phyloP scores from a whole-genome alignment of 257 asterid species.

The Knoxia roxburghii region DNA sequence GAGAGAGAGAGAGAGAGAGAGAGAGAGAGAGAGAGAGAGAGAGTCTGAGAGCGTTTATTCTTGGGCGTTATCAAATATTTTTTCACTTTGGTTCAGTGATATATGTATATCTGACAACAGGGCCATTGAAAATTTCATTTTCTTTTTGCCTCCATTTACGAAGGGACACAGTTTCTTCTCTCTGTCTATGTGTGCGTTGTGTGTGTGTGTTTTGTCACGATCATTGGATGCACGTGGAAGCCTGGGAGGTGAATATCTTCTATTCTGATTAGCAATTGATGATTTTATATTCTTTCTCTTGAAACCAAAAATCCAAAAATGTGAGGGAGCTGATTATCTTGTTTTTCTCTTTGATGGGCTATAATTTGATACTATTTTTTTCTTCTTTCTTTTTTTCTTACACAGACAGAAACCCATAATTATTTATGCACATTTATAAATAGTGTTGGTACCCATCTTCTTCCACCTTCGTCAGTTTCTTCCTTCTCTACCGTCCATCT shows the following conservation, averaged over 20 bases:
- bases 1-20: no score
- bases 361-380: constrained; percentile 6
- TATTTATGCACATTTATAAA: constrained; percentile 22
- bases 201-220: constrained; percentile 19
- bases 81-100: neutral
- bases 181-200: neutral
- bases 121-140: constrained; percentile 1
- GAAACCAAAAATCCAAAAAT: neutral
- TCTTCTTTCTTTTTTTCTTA: no score
- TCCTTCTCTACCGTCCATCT: constrained; percentile 46
- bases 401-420: constrained; percentile 1
- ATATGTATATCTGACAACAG: neutral
- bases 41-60: neutral
- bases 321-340: neutral
- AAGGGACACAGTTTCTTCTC: no score
- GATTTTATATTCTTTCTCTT: constrained; percentile 2
- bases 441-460: constrained; percentile 41
- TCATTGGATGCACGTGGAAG: constrained; percentile 26
- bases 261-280: constrained; percentile 8
- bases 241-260: constrained; percentile 17
- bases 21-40: no score
- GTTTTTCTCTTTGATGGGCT: neutral
- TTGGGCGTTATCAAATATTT: neutral
- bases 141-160: neutral
- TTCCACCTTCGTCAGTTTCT: constrained; percentile 42